These are phyloP conservation scores for Elsinoe ampelina DNA, from an alignment of 2,329 filamentous ascomycete species.

Conservation along the genomic window DNA sequence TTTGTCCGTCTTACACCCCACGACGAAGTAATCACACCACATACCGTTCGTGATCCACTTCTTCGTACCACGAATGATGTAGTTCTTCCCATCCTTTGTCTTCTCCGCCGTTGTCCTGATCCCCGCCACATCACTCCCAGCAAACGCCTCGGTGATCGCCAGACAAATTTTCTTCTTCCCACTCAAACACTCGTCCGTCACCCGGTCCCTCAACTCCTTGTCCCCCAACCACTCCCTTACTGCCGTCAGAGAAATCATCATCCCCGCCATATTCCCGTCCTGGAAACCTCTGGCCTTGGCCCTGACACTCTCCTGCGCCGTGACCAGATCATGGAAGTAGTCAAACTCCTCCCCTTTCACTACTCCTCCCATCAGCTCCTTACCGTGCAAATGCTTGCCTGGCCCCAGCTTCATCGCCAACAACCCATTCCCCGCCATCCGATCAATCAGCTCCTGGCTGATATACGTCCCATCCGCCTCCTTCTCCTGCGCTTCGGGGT, in stretches of 20 bases:
- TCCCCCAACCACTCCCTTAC: constrained; percentile 71
- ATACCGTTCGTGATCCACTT: constrained; percentile 82
- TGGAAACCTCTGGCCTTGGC: constrained; percentile 70
- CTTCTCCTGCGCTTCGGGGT: constrained; percentile 65
- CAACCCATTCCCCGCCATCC: constrained; percentile 64
- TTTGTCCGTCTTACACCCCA: constrained; percentile 68
- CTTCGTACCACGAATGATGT: constrained; percentile 63
- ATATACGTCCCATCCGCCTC: constrained; percentile 67
- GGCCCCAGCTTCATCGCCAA: constrained; percentile 77
- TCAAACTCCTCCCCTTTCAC: constrained; percentile 74
- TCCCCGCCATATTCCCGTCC: constrained; percentile 79
- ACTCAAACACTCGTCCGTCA: constrained; percentile 63
- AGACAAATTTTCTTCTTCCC: constrained; percentile 84
- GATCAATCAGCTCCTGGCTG: constrained; percentile 60
- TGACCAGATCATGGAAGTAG: constrained; percentile 72
- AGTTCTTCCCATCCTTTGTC: constrained; percentile 64
- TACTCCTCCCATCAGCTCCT: constrained; percentile 53
- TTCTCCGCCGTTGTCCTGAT: constrained; percentile 70
- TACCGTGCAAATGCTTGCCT: constrained; percentile 68
- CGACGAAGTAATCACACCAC: constrained; percentile 76
- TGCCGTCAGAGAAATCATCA: constrained; percentile 73
- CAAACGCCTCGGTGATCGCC: constrained; percentile 82
- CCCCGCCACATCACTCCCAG: constrained; percentile 71
- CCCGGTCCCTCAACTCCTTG: constrained; percentile 52
- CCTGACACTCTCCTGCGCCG: constrained; percentile 62